Percentiles rank a stretch among this genome's conserved stretches.
phyloP scores from a whole-genome alignment of 495 filamentous ascomycete genomes.

The Evansstolkia leycettana region DNA sequence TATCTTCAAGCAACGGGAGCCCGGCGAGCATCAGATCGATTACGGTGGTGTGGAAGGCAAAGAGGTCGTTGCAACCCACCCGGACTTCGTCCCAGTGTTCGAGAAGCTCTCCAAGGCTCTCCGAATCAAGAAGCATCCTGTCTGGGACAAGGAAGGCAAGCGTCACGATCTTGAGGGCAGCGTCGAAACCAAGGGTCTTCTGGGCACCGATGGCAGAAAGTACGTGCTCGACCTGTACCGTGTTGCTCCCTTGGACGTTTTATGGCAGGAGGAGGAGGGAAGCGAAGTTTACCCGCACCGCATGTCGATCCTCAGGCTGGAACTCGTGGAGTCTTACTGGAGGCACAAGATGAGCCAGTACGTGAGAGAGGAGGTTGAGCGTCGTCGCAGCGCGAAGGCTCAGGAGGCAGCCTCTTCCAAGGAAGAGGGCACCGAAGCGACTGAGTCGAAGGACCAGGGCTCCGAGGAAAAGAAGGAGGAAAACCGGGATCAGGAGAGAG shows the following conservation, averaged over 20 bases:
- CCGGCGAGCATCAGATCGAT: slow-evolving; percentile 95
- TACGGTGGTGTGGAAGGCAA: slow-evolving; percentile 98
- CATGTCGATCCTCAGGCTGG: slow-evolving; percentile 84
- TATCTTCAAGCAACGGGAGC: slow-evolving; percentile 97
- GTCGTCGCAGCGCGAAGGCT: slow-evolving; percentile 33
- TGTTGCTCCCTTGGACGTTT: slow-evolving; percentile 81
- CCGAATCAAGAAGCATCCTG: slow-evolving; percentile 83
- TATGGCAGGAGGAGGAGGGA: slow-evolving; percentile 72
- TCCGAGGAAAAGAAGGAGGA: slow-evolving; percentile 24
- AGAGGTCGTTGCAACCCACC: slow-evolving; percentile 82
- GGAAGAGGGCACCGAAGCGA: slow-evolving; percentile 21
- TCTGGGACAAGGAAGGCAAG: slow-evolving; percentile 94
- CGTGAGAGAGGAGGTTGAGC: slow-evolving; percentile 60
- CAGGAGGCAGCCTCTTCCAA: slow-evolving; percentile 18
- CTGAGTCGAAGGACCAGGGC: slow-evolving; percentile 14
- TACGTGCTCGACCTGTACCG: slow-evolving; percentile 96
- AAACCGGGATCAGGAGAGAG: slow-evolving; percentile 36
- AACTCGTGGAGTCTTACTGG: slow-evolving; percentile 76
- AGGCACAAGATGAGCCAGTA: slow-evolving; percentile 79
- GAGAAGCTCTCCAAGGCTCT: slow-evolving; percentile 80
- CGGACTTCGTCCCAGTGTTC: slow-evolving; percentile 74
- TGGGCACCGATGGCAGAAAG: slow-evolving; percentile 94
- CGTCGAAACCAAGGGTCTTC: slow-evolving; percentile 93
- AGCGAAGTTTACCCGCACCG: slow-evolving; percentile 72
- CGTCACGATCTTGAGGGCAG: slow-evolving; percentile 87